A percentile compares a stretch with the other conserved stretches of the same genome.
phyloP scores from a whole-genome alignment of 1,284 basidiomycete species.

The Ustilago hordei region DNA sequence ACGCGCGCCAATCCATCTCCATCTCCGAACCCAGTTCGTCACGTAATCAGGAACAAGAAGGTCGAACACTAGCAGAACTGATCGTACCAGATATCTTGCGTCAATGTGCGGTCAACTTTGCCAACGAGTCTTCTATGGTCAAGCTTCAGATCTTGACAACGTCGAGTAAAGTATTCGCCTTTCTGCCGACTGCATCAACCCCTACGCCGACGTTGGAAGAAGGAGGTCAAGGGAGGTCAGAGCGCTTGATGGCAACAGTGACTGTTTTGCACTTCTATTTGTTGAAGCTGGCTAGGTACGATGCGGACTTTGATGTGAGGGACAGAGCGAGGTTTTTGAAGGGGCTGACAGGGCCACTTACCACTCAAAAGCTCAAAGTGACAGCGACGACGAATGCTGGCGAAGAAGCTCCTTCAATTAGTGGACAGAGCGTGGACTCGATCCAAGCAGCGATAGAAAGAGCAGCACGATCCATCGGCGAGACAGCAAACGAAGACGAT shows the following conservation, averaged over 20 bases:
- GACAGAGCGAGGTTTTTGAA: conserved; percentile 64
- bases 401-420: neutral
- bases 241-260: conserved; percentile 25
- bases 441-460: conserved; percentile 23
- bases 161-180: conserved; percentile 58
- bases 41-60: conserved; percentile 1
- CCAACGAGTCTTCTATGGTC: conserved; percentile 49
- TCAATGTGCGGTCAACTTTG: conserved; percentile 60
- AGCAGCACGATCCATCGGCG: conserved; percentile 27
- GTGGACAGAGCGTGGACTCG: conserved; percentile 12
- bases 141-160: conserved; percentile 61
- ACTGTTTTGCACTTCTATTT: conserved; percentile 53
- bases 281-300: conserved; percentile 58
- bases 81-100: conserved; percentile 64
- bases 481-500: conserved; percentile 36
- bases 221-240: conserved; percentile 24
- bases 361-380: neutral
- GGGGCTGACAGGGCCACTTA: conserved; percentile 50
- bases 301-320: conserved; percentile 59
- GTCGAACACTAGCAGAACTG: conserved; percentile 54
- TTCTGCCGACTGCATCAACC: conserved; percentile 30
- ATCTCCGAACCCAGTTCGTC: conserved; percentile 10
- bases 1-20: conserved; percentile 39
- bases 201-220: conserved; percentile 8
- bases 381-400: neutral